These are phyloP conservation scores for Tremella mesenterica DNA, from an alignment of 768 basidiomycete genomes.

Conservation along the genomic window DNA sequence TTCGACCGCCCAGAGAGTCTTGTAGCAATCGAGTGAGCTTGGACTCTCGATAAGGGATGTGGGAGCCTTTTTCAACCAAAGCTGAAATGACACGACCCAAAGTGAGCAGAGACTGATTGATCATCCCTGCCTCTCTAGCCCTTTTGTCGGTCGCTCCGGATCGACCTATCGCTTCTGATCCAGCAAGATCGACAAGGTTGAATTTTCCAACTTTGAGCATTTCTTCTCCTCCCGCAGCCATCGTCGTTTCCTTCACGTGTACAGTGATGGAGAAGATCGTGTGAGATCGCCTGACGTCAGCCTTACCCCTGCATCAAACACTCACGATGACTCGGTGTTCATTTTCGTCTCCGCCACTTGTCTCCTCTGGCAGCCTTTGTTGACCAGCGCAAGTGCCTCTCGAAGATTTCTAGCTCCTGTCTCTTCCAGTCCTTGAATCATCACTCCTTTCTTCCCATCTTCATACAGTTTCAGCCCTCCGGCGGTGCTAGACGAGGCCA, in stretches of 20 bases:
- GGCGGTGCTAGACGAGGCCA: conserved; percentile 1
- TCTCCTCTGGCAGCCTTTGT: conserved; percentile 78
- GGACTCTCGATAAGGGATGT: conserved; percentile 94
- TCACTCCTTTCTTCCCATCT: conserved; percentile 73
- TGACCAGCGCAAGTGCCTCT: conserved; percentile 73
- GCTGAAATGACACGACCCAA: conserved; percentile 94
- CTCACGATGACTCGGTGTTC: conserved; percentile 58
- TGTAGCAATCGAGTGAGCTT: conserved; percentile 94
- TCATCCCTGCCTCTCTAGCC: conserved; percentile 95
- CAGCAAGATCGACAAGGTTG: conserved; percentile 93
- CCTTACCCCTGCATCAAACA: neutral
- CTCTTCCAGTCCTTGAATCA: conserved; percentile 94
- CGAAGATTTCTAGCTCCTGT: conserved; percentile 68
- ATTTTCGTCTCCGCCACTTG: conserved; percentile 95
- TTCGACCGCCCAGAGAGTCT: conserved; percentile 95
- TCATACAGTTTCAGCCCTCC: conserved; percentile 81
- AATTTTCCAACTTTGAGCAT: conserved; percentile 87
- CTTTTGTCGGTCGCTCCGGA: conserved; percentile 91
- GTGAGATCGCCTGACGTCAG: conserved; percentile 66
- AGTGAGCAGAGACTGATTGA: conserved; percentile 94
- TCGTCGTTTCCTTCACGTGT: conserved; percentile 72
- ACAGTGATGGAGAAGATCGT: conserved; percentile 96
- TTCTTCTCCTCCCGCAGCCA: conserved; percentile 62
- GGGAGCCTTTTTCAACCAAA: conserved; percentile 79
- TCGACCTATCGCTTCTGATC: conserved; percentile 92